Evolutionary conservation across 1,284 basidiomycete species (phyloP).

Genomic region (Fomitiporia mediterranea): DNA sequence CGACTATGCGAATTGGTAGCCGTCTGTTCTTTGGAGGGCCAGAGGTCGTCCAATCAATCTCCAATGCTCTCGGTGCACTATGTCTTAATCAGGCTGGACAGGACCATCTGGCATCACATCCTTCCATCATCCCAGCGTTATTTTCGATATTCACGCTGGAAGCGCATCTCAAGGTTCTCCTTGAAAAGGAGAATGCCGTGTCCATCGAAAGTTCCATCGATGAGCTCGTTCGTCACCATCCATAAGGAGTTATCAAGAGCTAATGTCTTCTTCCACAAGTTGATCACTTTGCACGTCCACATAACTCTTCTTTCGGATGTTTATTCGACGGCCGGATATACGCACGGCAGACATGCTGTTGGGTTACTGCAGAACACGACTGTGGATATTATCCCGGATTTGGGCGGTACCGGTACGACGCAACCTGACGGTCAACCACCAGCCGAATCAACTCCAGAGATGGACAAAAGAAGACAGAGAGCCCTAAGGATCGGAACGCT

Average conservation of each 20-base stretch:
- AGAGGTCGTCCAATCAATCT: slow-evolving; percentile 90
- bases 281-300: slow-evolving; percentile 75
- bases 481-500: slow-evolving; percentile 60
- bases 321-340: slow-evolving; percentile 80
- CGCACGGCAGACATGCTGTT: slow-evolving; percentile 76
- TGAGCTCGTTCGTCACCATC: slow-evolving; percentile 96
- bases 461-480: slow-evolving; percentile 37
- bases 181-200: slow-evolving; percentile 91
- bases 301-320: slow-evolving; percentile 90
- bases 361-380: slow-evolving; percentile 71
- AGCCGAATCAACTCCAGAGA: slow-evolving; percentile 13
- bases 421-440: not conserved
- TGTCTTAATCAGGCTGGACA: slow-evolving; percentile 92
- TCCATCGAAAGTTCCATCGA: slow-evolving; percentile 88
- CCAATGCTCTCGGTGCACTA: slow-evolving; percentile 94
- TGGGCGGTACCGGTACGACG: slow-evolving; percentile 48
- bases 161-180: slow-evolving; percentile 77
- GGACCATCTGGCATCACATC: slow-evolving; percentile 72
- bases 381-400: slow-evolving; percentile 62
- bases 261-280: slow-evolving; percentile 69
- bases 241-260: slow-evolving; percentile 48
- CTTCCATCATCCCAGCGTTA: slow-evolving; percentile 78
- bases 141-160: slow-evolving; percentile 86
- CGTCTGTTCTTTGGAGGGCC: slow-evolving; percentile 48
- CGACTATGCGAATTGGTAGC: slow-evolving; percentile 41